These are phyloP conservation scores for Cyclocybe aegerita DNA, from an alignment of 768 basidiomycete genomes.

Conservation along the genomic window DNA sequence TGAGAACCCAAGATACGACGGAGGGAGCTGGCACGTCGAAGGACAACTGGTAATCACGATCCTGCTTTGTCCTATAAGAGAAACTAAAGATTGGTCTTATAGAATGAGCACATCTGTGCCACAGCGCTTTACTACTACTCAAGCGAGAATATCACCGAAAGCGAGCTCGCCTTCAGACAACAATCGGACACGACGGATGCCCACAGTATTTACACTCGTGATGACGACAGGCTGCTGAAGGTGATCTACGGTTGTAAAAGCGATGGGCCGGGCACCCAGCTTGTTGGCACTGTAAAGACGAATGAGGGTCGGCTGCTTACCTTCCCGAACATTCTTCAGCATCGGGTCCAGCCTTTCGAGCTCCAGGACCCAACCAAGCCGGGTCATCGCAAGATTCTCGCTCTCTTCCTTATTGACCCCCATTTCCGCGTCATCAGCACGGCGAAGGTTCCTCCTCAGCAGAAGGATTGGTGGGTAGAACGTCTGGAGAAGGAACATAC, in stretches of 20 bases:
- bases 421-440: conserved; percentile 26
- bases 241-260: conserved; percentile 25
- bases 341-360: conserved; percentile 36
- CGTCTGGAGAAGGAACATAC: conserved; percentile 3
- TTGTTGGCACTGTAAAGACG: conserved; percentile 33
- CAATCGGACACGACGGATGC: neutral
- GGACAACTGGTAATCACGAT: conserved; percentile 20
- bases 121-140: conserved; percentile 29
- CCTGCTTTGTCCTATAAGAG: neutral
- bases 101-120: conserved; percentile 35
- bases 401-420: conserved; percentile 41
- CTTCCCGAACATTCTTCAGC: conserved; percentile 43
- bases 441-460: conserved; percentile 29
- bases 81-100: too few species aligned
- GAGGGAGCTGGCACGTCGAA: conserved; percentile 30
- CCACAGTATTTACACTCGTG: conserved; percentile 20
- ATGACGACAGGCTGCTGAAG: conserved; percentile 26
- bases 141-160: conserved; percentile 21
- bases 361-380: conserved; percentile 36
- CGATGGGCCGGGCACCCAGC: conserved; percentile 22
- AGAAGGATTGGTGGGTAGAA: conserved; percentile 28
- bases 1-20: conserved; percentile 24
- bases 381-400: conserved; percentile 43
- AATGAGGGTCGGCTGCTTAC: conserved; percentile 33
- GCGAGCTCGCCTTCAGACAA: conserved; percentile 24